Base-by-base conservation (phyloP, 371 early-diverging fungal species). In the Mortierella sp. region DNA sequence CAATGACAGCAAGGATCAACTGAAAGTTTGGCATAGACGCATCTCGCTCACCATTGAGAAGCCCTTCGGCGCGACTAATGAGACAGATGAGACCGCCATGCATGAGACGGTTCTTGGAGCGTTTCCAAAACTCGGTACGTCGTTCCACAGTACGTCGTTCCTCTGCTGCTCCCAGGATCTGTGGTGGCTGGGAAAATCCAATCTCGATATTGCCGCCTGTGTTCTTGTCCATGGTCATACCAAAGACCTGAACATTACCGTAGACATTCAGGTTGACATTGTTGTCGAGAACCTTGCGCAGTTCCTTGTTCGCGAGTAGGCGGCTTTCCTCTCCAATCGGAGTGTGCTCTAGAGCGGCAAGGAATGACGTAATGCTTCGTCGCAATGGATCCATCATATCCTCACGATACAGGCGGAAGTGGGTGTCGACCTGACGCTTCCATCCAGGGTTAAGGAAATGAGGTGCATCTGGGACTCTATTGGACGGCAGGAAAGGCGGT, bases 371-470 rank as follows among this genome's bases (percentile, higher is more conserved):
- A 26, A 87, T 45, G 3, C 84, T 83, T 16, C 39, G 62, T 0
- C 77, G 55, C 5, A 85, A 24, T 12, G 84, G 45, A 2, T 77
- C 68, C 66, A 86, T 55, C 78, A 89, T 73, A 26, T 89, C 90
- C 54, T 89, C 89, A 1, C 90, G 76, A 24, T 89, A 75, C 3
- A 90, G 72, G 0, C 90, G 86, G 64, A 90, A 90, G 54, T 89
- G 87, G 1, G 77, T 84, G 64, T 90, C 90, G 11, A 89, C n/a
- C 26, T 87, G 80, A 9, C 87, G 84, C 11, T 61, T 77, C 55
- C 86, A 76, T 1, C 90, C 90, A n/a, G 49, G 83, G 74, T 22
- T n/a, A n/a, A 87, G 54, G 70, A 84, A 85, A 54, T 87, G 85
- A 8, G 77, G 86, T 0, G 84, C 77, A 22, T 67, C 77, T 1